Base-by-base conservation (phyloP, 2,329 filamentous ascomycete species). In the Xylariales sp. region DNA sequence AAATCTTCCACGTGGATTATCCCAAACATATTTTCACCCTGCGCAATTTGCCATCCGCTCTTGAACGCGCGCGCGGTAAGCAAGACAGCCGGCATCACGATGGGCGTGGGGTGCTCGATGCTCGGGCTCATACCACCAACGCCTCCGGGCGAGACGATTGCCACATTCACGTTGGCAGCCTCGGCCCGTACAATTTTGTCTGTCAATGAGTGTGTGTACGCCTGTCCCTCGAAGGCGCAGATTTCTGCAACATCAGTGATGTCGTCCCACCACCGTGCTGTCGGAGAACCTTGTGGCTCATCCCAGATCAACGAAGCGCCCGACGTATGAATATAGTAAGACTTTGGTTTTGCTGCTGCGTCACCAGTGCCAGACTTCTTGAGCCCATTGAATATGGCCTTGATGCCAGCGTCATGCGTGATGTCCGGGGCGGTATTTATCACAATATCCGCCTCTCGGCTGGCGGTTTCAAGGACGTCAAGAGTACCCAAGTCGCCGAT, bases 261-360 rank as follows among this genome's bases (percentile, higher is more conserved):
- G 37, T 50, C 47, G 37, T 50, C 47, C 47, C 47, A 50, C 19
- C 40, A 33, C 6, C 35, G 28, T 3, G 40, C 41, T 4, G 38
- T 34, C 17, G 31, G 31, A 13, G 21, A 14, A 11, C 47, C 47
- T 10, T 39, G 32, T 0, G 40, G 36, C 32, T 45, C 33, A 30
- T 48, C 39, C 38, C 45, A 48, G 37, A 48, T 44, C 17, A 48
- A 41, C 6, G 38, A 46, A 3, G 44, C 46, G 8, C 47, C 46
- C 5, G 46, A 47, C 1, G 46, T 48, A 21, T 50, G 47, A 18
- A 50, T 45, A 30, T 47, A 48, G 30, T 37, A 50, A 2, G 29
- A 8, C 28, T 27, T 40, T n/a, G n/a, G n/a, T n/a, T n/a, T n/a
- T n/a, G n/a, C n/a, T n/a, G n/a, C n/a, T n/a, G n/a, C n/a, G n/a